Evolutionary conservation across 495 filamentous ascomycete species (phyloP).

Genomic region (Neurospora intermedia): DNA sequence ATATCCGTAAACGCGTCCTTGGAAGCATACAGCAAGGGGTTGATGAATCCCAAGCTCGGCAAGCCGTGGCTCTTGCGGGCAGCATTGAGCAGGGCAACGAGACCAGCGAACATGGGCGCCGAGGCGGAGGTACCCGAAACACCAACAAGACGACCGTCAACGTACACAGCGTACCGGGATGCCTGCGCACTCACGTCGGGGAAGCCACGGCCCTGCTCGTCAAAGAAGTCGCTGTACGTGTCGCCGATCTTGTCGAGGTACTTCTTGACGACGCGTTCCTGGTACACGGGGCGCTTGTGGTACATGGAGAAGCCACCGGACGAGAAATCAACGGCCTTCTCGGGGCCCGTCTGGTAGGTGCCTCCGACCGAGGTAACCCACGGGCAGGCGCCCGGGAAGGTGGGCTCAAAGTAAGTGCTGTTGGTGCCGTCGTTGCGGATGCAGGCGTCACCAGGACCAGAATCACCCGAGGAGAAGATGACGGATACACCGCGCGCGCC

Average conservation of each 20-base stretch:
- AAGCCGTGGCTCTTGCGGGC: conserved; percentile 45
- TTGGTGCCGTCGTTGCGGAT: conserved; percentile 56
- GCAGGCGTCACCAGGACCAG: conserved; percentile 56
- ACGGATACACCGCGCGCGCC: conserved; percentile 69
- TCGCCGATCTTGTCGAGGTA: conserved; percentile 30
- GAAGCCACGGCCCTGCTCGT: conserved; percentile 55
- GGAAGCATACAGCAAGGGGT: conserved; percentile 59
- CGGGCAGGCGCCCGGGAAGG: conserved; percentile 45
- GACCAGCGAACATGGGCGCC: conserved; percentile 49
- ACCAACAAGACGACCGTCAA: conserved; percentile 11
- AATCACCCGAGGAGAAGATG: conserved; percentile 65
- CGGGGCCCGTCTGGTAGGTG: conserved; percentile 49
- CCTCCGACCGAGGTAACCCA: conserved; percentile 68
- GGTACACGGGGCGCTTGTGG: conserved; percentile 50
- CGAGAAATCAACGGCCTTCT: conserved; percentile 42
- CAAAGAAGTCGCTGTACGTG: conserved; percentile 25
- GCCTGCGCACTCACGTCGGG: conserved; percentile 61
- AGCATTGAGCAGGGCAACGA: conserved; percentile 60
- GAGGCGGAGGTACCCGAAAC: conserved; percentile 52
- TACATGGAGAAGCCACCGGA: conserved; percentile 59
- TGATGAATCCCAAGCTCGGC: conserved; percentile 58
- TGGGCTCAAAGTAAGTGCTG: conserved; percentile 54
- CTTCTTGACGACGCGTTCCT: conserved; percentile 40
- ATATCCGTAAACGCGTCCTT: conserved; percentile 52
- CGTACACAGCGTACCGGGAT: conserved; percentile 4